Evolutionary conservation across 2,329 filamentous ascomycete species (phyloP).

Genomic region (Sporothrix protearum): DNA sequence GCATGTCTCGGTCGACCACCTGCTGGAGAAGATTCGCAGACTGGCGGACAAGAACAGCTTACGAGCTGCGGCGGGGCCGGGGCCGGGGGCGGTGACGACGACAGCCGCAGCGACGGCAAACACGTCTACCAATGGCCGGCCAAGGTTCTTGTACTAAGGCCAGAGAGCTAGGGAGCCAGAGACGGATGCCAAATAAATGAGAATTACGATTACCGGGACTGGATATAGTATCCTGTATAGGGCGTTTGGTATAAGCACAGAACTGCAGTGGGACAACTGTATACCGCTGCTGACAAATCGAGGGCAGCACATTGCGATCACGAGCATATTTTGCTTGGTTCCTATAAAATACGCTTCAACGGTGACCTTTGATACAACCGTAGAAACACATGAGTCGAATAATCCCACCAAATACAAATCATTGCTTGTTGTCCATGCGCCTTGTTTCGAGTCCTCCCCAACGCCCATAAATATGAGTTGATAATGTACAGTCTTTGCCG

Average conservation of each 20-base stretch:
- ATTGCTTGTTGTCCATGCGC: not conserved
- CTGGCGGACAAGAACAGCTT: conserved; percentile 39
- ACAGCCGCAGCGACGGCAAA: not conserved
- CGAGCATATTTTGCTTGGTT: not conserved
- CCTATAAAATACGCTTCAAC: not conserved
- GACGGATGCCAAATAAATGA: not conserved
- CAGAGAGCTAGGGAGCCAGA: too few relatives aligned
- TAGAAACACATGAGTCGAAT: not conserved
- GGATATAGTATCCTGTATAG: not conserved
- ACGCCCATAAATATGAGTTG: conserved; percentile 1
- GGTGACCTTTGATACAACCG: not conserved
- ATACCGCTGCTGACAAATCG: too few relatives aligned
- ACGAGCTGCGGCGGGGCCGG: not conserved
- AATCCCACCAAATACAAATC: not conserved
- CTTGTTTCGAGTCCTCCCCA: not conserved
- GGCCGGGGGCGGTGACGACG: not conserved
- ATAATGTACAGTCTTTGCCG: not conserved
- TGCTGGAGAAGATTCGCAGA: conserved; percentile 54
- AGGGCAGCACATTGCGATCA: not conserved
- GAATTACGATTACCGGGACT: not conserved
- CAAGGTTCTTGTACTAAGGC: conserved; percentile 1
- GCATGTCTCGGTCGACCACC: conserved; percentile 53
- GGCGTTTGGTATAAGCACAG: not conserved
- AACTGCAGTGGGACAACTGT: not conserved
- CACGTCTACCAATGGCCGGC: not conserved